Base-by-base conservation (phyloP, 768 basidiomycete species). In the Gelatoporia subvermispora region DNA sequence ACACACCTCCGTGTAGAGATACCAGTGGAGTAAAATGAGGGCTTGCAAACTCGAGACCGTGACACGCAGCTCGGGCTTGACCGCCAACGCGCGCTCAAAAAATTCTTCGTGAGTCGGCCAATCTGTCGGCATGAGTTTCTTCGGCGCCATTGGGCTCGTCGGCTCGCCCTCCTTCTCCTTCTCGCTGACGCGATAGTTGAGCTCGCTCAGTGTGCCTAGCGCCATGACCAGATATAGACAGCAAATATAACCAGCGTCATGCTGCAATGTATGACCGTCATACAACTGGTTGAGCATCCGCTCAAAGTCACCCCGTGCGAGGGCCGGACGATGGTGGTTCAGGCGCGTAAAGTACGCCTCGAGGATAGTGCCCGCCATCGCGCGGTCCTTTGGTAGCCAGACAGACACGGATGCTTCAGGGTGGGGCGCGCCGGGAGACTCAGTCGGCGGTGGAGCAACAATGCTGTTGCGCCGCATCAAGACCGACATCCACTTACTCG, bases 61-160 rank as follows among this genome's bases (percentile, higher is more conserved):
- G 60, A 91, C 88, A 9, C 85, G 80, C 37, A 93, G 69, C 53
- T 93, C 87, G 8, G 88, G 86, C 62, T 93, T 91, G 55, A 89
- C 75, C 17, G 77, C 73, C 2, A 92, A 68, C 1, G 88, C 88
- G 25, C 84, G 75, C 52, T 88, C 83, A 64, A 91, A 90, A 65
- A 93, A 90, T 57, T 91, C 88, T 53, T 87, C 86, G 51, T 88
- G 84, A 35, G 79, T 79, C 10, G 89, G 90, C 88, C 88, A 93
- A 41, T 71, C 72, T 1, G 69, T 60, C 13, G 81, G 79, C 72
- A 90, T 77, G 28, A 85, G 72, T 49, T 78, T 79, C 65, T 82
- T 81, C 53, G 49, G 56, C 48, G 38, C 63, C 53, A 17, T 68
- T 59, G 45, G 71, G 59, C 25, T 73, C 53, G 67, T 64, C 15